Evolutionary conservation across 2,329 filamentous ascomycete species (phyloP).

Genomic region (Fusarium sterilihyphosum): DNA sequence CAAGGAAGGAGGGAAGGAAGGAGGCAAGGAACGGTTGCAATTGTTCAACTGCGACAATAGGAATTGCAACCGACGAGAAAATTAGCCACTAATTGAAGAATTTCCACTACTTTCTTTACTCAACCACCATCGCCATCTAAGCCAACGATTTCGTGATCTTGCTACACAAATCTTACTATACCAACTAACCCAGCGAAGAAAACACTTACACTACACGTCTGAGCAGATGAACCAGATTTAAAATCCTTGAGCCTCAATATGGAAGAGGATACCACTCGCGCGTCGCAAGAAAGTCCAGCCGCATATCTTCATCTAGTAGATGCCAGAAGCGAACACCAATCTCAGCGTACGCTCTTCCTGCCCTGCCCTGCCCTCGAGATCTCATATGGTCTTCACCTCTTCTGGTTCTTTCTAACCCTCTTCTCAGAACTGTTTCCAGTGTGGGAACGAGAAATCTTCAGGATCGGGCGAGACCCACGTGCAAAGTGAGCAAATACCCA

Average conservation of each 20-base stretch:
- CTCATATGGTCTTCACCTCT: slow-evolving; percentile 6
- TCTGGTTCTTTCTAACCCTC: slow-evolving; percentile 20
- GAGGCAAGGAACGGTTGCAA: slow-evolving; percentile 15
- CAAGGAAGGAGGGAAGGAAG: background rate
- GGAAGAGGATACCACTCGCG: slow-evolving; percentile 20
- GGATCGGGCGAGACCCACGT: slow-evolving; percentile 48
- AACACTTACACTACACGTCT: slow-evolving; percentile 36
- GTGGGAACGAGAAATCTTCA: slow-evolving; percentile 46
- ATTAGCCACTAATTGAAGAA: background rate
- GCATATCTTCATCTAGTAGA: slow-evolving; percentile 42
- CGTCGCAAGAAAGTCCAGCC: slow-evolving; percentile 32
- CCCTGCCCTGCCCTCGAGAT: slow-evolving; percentile 4
- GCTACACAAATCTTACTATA: background rate
- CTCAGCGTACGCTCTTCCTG: slow-evolving; percentile 38
- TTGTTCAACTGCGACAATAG: slow-evolving; percentile 15
- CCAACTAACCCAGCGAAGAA: slow-evolving; percentile 1
- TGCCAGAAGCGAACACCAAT: slow-evolving; percentile 36
- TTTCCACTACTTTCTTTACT: background rate
- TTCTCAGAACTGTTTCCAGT: slow-evolving; percentile 43
- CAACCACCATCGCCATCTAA: background rate
- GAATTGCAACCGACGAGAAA: background rate
- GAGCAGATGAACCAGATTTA: background rate
- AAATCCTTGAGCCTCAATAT: slow-evolving; percentile 18
- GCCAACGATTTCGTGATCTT: background rate
- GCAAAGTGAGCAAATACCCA: slow-evolving; percentile 44